A percentile compares a stretch with the other conserved stretches of the same genome.
Conservation (phyloP, 2,329 filamentous ascomycete species). For the Ophiostoma sp. region DNA sequence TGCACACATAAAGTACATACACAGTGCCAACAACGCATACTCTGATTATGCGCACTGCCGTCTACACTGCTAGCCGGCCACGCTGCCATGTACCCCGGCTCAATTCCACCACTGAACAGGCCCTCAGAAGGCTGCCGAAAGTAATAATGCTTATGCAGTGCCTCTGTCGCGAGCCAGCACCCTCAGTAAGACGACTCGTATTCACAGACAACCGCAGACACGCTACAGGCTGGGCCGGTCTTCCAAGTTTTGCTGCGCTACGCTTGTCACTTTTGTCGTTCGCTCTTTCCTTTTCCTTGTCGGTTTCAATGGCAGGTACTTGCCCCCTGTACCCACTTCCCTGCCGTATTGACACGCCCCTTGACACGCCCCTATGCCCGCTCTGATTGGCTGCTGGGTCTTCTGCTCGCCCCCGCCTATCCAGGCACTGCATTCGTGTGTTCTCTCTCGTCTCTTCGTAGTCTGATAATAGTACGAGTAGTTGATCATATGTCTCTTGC, state of each 20-base stretch:
- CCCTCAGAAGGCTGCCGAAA: background rate
- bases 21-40: background rate
- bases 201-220: background rate
- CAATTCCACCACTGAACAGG: background rate
- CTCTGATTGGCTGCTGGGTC: background rate
- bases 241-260: constrained; percentile 9
- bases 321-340: constrained; percentile 1
- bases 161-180: background rate
- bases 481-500: too few species aligned
- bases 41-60: background rate
- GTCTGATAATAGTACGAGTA: too few species aligned
- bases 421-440: too few species aligned
- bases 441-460: too few species aligned
- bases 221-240: background rate
- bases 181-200: background rate
- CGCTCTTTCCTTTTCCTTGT: constrained; percentile 2
- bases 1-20: background rate
- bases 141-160: constrained; percentile 3
- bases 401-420: background rate
- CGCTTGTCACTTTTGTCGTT: background rate
- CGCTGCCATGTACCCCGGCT: background rate
- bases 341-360: background rate
- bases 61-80: background rate
- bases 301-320: constrained; percentile 10
- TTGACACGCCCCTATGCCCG: background rate